A percentile compares a stretch with the other conserved stretches of the same genome.
These are phyloP conservation scores for Kodamaea neixiangensis DNA, from an alignment of 805 yeast species.

Conservation along the genomic window DNA sequence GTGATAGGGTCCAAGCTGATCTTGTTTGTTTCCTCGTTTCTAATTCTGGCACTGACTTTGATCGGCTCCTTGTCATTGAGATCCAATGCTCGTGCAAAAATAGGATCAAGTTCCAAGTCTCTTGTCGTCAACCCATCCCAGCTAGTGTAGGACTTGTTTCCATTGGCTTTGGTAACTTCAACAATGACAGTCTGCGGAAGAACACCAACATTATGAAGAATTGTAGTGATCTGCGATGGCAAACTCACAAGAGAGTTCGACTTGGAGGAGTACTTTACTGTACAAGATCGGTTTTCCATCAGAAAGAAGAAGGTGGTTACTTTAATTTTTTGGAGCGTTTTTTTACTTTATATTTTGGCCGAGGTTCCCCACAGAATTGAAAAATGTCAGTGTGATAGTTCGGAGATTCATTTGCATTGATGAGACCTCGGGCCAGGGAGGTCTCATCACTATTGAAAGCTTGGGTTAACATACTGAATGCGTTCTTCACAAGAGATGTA, in stretches of 20 bases:
- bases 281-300: slow-evolving; percentile 41
- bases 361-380: background rate
- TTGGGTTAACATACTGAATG: too few species aligned
- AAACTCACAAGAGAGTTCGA: slow-evolving; percentile 56
- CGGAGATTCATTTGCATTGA: too few species aligned
- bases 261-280: slow-evolving; percentile 29
- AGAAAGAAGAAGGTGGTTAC: background rate
- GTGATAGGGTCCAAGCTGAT: slow-evolving; percentile 79
- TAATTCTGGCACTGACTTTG: slow-evolving; percentile 39
- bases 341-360: background rate
- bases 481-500: too few species aligned
- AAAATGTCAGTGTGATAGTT: background rate
- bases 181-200: slow-evolving; percentile 60
- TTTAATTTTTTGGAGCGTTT: background rate
- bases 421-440: too few species aligned
- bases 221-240: slow-evolving; percentile 48
- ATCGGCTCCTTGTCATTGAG: slow-evolving; percentile 44
- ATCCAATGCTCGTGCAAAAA: slow-evolving; percentile 55
- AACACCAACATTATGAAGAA: slow-evolving; percentile 52
- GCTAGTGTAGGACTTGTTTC: slow-evolving; percentile 48
- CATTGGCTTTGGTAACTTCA: slow-evolving; percentile 37
- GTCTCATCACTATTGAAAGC: too few species aligned
- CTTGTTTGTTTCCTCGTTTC: slow-evolving; percentile 52
- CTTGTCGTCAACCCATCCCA: slow-evolving; percentile 58
- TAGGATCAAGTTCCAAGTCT: slow-evolving; percentile 64